phyloP scores from a whole-genome alignment of 371 early-diverging fungal genomes.

The Entomophthora muscae region DNA sequence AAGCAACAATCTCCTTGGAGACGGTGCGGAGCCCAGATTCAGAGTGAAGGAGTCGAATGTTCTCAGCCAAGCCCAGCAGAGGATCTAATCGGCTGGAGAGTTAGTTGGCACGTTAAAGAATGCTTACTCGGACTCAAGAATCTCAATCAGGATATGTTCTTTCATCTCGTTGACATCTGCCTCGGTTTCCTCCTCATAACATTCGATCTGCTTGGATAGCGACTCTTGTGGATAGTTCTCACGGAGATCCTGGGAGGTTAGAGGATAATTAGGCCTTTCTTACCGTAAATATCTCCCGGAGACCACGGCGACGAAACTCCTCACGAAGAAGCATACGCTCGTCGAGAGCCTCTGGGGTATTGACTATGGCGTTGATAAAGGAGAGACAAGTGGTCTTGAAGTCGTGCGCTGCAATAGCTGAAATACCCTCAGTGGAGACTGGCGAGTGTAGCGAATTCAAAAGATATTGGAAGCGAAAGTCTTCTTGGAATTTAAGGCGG shows the following conservation, averaged over 20 bases:
- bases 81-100: conserved; percentile 2
- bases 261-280: background rate
- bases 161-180: conserved; percentile 28
- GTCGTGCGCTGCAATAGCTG: conserved; percentile 15
- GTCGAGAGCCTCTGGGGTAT: conserved; percentile 28
- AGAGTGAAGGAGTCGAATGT: background rate
- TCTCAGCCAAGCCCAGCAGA: conserved; percentile 11
- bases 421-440: conserved; percentile 8
- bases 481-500: conserved; percentile 26
- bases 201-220: conserved; percentile 20
- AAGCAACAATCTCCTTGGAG: background rate
- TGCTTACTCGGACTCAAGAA: background rate
- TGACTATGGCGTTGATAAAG: conserved; percentile 31
- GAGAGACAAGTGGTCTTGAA: conserved; percentile 27
- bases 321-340: conserved; percentile 25
- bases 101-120: background rate
- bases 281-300: conserved; percentile 27
- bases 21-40: background rate
- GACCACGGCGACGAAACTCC: conserved; percentile 35
- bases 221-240: conserved; percentile 21
- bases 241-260: conserved; percentile 13
- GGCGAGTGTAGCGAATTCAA: conserved; percentile 22
- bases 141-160: conserved; percentile 15
- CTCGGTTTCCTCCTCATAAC: conserved; percentile 23
- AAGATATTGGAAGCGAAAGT: conserved; percentile 39